These are phyloP conservation scores for Wickerhamomyces sp. DNA, from an alignment of 1,139 yeast genomes.

Conservation along the genomic window DNA sequence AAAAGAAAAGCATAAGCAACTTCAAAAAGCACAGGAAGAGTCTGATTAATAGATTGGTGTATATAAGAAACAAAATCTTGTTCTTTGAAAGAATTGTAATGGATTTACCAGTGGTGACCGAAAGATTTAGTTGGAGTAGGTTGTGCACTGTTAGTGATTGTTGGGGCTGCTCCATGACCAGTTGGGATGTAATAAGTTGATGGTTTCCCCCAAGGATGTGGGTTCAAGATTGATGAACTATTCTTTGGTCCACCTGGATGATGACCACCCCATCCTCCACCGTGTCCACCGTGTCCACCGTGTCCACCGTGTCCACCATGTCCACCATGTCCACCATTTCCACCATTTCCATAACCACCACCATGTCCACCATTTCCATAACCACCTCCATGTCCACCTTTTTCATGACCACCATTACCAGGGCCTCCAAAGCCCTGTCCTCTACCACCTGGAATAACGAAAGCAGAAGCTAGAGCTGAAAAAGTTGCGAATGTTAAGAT, in stretches of 20 bases:
- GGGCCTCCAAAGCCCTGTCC: neutral
- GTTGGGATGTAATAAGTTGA: neutral
- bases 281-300: neutral
- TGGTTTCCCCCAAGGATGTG: neutral
- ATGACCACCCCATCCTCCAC: neutral
- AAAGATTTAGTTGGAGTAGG: neutral
- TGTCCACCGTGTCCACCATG: neutral
- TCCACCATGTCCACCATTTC: neutral
- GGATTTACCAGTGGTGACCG: neutral
- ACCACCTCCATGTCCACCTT: neutral
- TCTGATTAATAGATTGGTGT: neutral
- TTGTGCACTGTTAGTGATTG: neutral
- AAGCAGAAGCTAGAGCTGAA: conserved; percentile 3
- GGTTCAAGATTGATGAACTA: neutral
- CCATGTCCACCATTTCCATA: neutral
- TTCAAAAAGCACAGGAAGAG: neutral
- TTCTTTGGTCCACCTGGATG: neutral
- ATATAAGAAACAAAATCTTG: neutral
- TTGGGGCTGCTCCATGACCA: neutral
- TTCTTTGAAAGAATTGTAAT: too few species aligned
- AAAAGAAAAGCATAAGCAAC: neutral
- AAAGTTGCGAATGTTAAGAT: conserved; percentile 1
- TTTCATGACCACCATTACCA: neutral
- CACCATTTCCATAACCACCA: neutral
- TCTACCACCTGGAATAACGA: conserved; percentile 2